Percentiles rank a stretch among this genome's conserved stretches.
These are phyloP conservation scores for Capsella bursapastoris DNA, from an alignment of 345 rosid species.

Conservation along the genomic window DNA sequence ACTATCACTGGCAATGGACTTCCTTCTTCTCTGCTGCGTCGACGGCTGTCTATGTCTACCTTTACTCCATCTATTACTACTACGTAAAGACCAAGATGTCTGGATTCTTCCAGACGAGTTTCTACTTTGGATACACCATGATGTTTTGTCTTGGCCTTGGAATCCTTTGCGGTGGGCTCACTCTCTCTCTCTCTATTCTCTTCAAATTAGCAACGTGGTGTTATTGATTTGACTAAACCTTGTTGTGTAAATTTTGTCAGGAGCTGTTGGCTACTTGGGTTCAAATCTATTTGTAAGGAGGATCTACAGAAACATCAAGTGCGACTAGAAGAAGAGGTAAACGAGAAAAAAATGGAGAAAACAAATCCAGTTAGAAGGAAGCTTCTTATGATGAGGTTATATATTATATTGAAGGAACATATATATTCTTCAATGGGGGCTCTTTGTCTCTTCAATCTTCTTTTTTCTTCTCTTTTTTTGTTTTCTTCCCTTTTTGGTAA, in stretches of 20 bases:
- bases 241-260: conserved; percentile 45
- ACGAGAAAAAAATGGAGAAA: conserved; percentile 5
- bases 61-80: conserved; percentile 92
- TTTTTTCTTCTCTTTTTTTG: not conserved
- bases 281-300: conserved; percentile 93
- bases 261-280: conserved; percentile 93
- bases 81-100: conserved; percentile 94
- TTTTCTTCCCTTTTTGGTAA: conserved; percentile 22
- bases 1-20: conserved; percentile 99
- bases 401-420: conserved; percentile 27
- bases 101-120: conserved; percentile 96
- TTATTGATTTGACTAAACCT: not conserved
- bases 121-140: conserved; percentile 95
- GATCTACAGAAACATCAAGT: conserved; percentile 97
- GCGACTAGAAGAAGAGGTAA: conserved; percentile 62
- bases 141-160: conserved; percentile 97
- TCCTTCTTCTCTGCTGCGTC: conserved; percentile 96
- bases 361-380: conserved; percentile 27
- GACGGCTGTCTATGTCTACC: conserved; percentile 86
- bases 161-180: conserved; percentile 83
- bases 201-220: not conserved
- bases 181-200: conserved; percentile 23
- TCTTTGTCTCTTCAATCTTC: conserved; percentile 16
- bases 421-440: conserved; percentile 23
- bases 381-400: conserved; percentile 28